A percentile compares a stretch with the other conserved stretches of the same genome.
Evolutionary conservation across 1,139 yeast genomes (phyloP).

Genomic region (Lodderomyces elongisporus): DNA sequence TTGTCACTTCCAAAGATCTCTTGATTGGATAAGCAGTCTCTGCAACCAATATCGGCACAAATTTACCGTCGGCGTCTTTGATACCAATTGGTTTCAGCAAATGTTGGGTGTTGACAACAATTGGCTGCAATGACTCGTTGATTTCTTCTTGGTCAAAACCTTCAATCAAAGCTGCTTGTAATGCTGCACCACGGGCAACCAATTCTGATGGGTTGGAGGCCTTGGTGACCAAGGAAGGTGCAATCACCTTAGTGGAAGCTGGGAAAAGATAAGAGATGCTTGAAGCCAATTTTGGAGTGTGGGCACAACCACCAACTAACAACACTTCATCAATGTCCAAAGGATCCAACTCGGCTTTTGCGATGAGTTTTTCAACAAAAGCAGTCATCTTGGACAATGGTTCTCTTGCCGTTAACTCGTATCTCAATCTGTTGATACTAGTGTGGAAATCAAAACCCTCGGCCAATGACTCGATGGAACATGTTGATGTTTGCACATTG

Average conservation of each 20-base stretch:
- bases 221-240: constrained; percentile 74
- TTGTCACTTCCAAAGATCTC: constrained; percentile 62
- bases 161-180: constrained; percentile 88
- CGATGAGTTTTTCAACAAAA: constrained; percentile 69
- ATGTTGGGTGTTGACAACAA: constrained; percentile 87
- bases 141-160: constrained; percentile 84
- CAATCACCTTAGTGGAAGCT: constrained; percentile 67
- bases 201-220: constrained; percentile 87
- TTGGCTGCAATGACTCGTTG: constrained; percentile 77
- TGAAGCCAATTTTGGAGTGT: constrained; percentile 85
- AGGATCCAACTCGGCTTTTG: constrained; percentile 79
- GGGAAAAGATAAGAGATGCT: constrained; percentile 75
- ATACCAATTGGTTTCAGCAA: constrained; percentile 81
- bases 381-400: constrained; percentile 71
- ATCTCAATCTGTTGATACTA: constrained; percentile 89
- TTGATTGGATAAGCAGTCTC: constrained; percentile 93
- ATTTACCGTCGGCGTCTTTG: constrained; percentile 65
- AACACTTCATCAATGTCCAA: constrained; percentile 88
- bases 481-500: constrained; percentile 82
- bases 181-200: constrained; percentile 91
- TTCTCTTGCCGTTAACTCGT: constrained; percentile 79
- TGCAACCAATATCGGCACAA: constrained; percentile 68
- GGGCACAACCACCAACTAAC: constrained; percentile 90
- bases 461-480: constrained; percentile 91
- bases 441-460: constrained; percentile 94